Percentiles rank a stretch among this genome's conserved stretches.
Evolutionary conservation across 2,329 filamentous ascomycete species (phyloP).

Genomic region (Fusarium fujikuroi): DNA sequence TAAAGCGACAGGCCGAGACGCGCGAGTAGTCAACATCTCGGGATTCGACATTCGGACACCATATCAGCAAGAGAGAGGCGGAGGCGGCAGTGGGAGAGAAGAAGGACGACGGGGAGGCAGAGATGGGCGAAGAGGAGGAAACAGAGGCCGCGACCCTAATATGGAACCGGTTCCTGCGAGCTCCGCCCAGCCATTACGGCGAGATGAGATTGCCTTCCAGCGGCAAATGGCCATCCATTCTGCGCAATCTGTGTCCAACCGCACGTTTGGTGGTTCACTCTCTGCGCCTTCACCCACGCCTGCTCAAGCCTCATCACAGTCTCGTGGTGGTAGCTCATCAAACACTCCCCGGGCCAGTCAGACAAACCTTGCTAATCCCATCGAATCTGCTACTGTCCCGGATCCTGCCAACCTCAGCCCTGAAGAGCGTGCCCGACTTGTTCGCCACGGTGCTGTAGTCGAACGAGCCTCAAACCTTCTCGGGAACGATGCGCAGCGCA

Average conservation of each 20-base stretch:
- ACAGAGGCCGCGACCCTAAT: conserved; percentile 85
- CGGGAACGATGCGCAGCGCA: conserved; percentile 78
- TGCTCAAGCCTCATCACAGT: conserved; percentile 38
- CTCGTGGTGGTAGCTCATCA: conserved; percentile 37
- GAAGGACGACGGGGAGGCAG: conserved; percentile 64
- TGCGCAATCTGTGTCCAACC: conserved; percentile 80
- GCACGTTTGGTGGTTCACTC: conserved; percentile 87
- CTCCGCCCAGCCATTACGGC: conserved; percentile 80
- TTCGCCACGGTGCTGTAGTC: conserved; percentile 85
- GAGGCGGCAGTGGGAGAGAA: conserved; percentile 54
- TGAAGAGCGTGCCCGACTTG: conserved; percentile 81
- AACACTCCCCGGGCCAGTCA: conserved; percentile 39
- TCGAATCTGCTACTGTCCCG: conserved; percentile 62
- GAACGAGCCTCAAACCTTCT: conserved; percentile 86
- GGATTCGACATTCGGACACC: conserved; percentile 82
- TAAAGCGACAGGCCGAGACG: conserved; percentile 85
- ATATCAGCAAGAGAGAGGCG: conserved; percentile 70
- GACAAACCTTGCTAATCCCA: conserved; percentile 46
- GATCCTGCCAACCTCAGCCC: conserved; percentile 68
- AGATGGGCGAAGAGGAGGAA: conserved; percentile 57
- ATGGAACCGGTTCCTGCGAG: conserved; percentile 80
- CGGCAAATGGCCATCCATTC: conserved; percentile 91
- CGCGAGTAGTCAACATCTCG: conserved; percentile 86
- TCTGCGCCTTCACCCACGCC: conserved; percentile 56
- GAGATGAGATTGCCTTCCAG: conserved; percentile 92